Percentiles rank a stretch among this genome's conserved stretches.
phyloP scores from a whole-genome alignment of 2,329 filamentous ascomycete species.

The Fusarium hostae region DNA sequence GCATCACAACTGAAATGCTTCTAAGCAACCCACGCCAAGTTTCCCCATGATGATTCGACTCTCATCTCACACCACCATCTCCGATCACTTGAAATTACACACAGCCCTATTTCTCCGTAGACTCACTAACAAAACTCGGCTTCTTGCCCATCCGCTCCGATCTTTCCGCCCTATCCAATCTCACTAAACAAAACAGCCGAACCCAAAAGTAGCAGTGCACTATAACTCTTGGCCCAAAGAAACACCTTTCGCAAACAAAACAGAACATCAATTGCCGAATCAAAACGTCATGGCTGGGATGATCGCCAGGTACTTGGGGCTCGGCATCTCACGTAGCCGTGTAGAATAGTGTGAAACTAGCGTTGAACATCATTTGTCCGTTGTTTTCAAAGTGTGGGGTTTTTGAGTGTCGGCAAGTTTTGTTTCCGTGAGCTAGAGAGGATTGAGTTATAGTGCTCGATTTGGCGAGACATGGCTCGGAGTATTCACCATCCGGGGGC shows the following conservation, averaged over 20 bases:
- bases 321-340: constrained; percentile 23
- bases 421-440: constrained; percentile 22
- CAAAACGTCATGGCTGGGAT: not conserved
- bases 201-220: not conserved
- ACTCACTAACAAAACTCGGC: not conserved
- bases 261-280: not conserved
- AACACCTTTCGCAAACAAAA: not conserved
- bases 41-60: no score
- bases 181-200: not conserved
- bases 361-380: not conserved
- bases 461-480: constrained; percentile 17
- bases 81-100: not conserved
- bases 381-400: not conserved
- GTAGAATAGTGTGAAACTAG: constrained; percentile 14
- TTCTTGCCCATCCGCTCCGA: constrained; percentile 9
- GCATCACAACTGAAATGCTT: no score
- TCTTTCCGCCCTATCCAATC: not conserved
- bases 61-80: no score
- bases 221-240: not conserved
- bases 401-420: not conserved
- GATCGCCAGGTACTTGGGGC: constrained; percentile 29
- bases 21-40: no score
- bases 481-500: not conserved
- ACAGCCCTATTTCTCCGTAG: no score
- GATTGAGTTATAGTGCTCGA: constrained; percentile 1